Conservation (phyloP, 768 basidiomycete species). For the Kwoniella mangroviensis region DNA sequence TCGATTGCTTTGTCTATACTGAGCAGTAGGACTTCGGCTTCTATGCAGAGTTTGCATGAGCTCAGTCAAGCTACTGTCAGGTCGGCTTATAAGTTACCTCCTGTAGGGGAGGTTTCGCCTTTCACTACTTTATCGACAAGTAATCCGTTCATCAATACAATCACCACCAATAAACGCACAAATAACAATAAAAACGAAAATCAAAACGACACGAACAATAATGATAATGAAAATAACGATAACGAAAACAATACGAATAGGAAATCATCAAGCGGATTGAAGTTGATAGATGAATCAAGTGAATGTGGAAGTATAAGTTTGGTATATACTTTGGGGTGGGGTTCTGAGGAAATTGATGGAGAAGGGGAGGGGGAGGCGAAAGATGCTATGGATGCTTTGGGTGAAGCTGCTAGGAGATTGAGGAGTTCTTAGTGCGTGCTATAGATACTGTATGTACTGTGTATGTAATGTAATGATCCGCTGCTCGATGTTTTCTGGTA, state of each 20-base stretch:
- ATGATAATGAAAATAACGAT: background rate
- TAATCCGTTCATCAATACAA: too few species aligned
- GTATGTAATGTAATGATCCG: too few species aligned
- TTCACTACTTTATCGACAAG: too few species aligned
- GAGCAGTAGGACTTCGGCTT: constrained; percentile 5
- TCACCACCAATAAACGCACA: too few species aligned
- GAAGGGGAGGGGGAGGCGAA: constrained; percentile 5
- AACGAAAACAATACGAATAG: background rate
- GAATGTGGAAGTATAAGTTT: background rate
- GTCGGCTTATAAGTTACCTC: constrained; percentile 10
- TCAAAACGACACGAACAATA: too few species aligned
- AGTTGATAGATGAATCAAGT: background rate
- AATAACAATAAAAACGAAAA: too few species aligned
- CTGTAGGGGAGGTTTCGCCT: background rate
- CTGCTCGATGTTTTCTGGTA: too few species aligned
- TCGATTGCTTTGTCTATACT: constrained; percentile 25
- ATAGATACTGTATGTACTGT: too few species aligned
- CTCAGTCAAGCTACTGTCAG: constrained; percentile 23
- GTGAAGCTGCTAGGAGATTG: constrained; percentile 22
- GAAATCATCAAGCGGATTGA: background rate
- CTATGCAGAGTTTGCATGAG: constrained; percentile 16
- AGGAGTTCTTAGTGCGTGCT: background rate
- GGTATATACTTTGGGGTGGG: background rate
- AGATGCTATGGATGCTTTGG: constrained; percentile 30
- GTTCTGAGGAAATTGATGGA: constrained; percentile 7